Evolutionary conservation across 2,329 filamentous ascomycete genomes (phyloP).

Genomic region (Thielaviopsis ethacetica): DNA sequence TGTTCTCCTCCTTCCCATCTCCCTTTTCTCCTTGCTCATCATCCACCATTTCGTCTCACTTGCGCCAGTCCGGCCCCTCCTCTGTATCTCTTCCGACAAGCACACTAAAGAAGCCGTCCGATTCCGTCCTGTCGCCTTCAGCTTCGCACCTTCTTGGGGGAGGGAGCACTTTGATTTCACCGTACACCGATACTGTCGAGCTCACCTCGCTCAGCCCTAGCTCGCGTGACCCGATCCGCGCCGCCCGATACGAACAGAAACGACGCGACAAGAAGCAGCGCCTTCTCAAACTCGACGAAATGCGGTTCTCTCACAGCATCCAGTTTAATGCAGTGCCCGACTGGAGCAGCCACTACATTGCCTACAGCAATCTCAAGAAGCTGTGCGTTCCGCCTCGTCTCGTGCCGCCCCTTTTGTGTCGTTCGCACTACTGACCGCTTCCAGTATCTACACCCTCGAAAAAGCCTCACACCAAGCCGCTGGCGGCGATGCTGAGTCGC

Average conservation of each 20-base stretch:
- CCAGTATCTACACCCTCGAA: constrained; percentile 86
- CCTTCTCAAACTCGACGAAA: constrained; percentile 64
- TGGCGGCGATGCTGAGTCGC: constrained; percentile 59
- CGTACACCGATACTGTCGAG: constrained; percentile 22
- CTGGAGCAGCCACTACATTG: constrained; percentile 96
- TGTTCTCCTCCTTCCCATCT: not conserved
- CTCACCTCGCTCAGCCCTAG: constrained; percentile 20
- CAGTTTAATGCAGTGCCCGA: constrained; percentile 99
- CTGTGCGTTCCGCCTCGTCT: constrained; percentile 41
- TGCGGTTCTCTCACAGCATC: constrained; percentile 99
- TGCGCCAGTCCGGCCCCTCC: constrained; percentile 22
- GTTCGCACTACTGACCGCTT: not conserved
- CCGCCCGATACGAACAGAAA: constrained; percentile 25
- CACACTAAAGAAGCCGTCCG: constrained; percentile 1
- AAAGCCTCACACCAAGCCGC: constrained; percentile 46
- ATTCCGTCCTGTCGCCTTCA: constrained; percentile 3
- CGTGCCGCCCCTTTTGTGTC: not conserved
- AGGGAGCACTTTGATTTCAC: constrained; percentile 4
- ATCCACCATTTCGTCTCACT: constrained; percentile 21
- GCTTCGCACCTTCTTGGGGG: constrained; percentile 9
- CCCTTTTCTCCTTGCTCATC: constrained; percentile 6
- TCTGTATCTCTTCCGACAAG: constrained; percentile 15
- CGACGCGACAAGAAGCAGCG: constrained; percentile 47
- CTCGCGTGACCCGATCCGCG: constrained; percentile 17
- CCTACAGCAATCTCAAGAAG: constrained; percentile 98